Evolutionary conservation across 2,329 filamentous ascomycete species (phyloP).

Genomic region (Sporothrix curviconia): DNA sequence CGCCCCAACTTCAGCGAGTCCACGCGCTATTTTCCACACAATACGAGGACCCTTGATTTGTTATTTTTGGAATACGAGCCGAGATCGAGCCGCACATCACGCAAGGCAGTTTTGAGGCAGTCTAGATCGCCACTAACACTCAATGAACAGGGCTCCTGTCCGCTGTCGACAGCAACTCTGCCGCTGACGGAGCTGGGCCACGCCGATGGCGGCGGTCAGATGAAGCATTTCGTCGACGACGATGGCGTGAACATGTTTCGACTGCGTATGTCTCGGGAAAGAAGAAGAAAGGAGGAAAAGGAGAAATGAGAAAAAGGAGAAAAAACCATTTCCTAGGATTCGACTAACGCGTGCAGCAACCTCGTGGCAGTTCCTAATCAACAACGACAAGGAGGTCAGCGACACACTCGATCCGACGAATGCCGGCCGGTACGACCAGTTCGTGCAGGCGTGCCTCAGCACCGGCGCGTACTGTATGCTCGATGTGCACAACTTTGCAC

Average conservation of each 20-base stretch:
- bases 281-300: not conserved
- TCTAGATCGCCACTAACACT: not conserved
- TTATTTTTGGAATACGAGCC: conserved; percentile 1
- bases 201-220: conserved; percentile 37
- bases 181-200: conserved; percentile 27
- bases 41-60: too few relatives aligned
- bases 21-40: not conserved
- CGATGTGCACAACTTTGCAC: conserved; percentile 50
- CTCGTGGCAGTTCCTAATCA: conserved; percentile 46
- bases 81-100: not conserved
- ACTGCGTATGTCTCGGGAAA: conserved; percentile 29
- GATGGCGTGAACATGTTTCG: conserved; percentile 51
- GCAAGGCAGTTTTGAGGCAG: not conserved
- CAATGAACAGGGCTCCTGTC: conserved; percentile 29
- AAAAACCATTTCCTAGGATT: not conserved
- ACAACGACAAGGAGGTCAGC: conserved; percentile 37
- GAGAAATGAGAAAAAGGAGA: not conserved
- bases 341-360: conserved; percentile 29
- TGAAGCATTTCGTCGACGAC: conserved; percentile 49
- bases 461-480: conserved; percentile 45
- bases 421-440: conserved; percentile 39
- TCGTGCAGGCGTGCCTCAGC: conserved; percentile 43
- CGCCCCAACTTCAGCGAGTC: not conserved
- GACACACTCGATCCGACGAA: conserved; percentile 37
- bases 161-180: conserved; percentile 24